Conservation (phyloP, 1,284 basidiomycete species). For the Heterobasidion irregulare region DNA sequence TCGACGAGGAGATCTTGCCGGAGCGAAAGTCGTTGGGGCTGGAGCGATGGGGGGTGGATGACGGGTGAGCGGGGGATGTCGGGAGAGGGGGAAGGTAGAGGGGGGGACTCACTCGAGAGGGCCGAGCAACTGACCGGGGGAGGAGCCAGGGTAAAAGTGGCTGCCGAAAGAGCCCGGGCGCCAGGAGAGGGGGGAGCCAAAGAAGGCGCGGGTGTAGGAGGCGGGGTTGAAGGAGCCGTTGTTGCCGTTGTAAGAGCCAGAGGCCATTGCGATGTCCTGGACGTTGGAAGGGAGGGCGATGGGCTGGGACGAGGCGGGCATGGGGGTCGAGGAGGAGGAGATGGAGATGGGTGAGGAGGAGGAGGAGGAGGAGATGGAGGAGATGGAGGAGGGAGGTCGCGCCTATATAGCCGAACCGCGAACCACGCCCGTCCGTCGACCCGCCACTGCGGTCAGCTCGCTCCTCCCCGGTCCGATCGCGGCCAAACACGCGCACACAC, state of each 20-base stretch:
- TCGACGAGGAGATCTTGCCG: slow-evolving; percentile 46
- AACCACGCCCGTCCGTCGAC: neutral
- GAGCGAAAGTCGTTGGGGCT: slow-evolving; percentile 48
- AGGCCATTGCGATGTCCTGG: slow-evolving; percentile 29
- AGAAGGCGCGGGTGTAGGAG: slow-evolving; percentile 54
- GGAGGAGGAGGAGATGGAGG: neutral
- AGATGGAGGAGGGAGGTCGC: neutral
- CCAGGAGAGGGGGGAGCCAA: slow-evolving; percentile 67
- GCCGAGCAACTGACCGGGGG: slow-evolving; percentile 52
- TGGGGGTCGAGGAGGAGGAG: neutral
- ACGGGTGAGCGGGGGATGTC: neutral
- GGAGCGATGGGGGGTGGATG: neutral
- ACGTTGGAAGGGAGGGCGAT: slow-evolving; percentile 37
- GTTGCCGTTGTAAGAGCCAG: slow-evolving; percentile 39
- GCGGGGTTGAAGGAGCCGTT: slow-evolving; percentile 50
- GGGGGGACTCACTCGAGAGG: slow-evolving; percentile 48
- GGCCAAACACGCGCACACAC: neutral
- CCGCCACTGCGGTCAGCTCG: neutral
- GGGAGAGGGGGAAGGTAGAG: neutral
- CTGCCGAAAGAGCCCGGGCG: slow-evolving; percentile 53
- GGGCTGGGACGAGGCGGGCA: slow-evolving; percentile 30
- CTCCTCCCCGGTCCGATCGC: neutral
- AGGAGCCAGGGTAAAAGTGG: slow-evolving; percentile 48
- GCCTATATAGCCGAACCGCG: neutral
- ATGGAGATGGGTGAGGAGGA: neutral